Percentiles rank a stretch among this genome's conserved stretches.
These are phyloP conservation scores for Aspergillus hortae DNA, from an alignment of 2,329 filamentous ascomycete genomes.

Conservation along the genomic window DNA sequence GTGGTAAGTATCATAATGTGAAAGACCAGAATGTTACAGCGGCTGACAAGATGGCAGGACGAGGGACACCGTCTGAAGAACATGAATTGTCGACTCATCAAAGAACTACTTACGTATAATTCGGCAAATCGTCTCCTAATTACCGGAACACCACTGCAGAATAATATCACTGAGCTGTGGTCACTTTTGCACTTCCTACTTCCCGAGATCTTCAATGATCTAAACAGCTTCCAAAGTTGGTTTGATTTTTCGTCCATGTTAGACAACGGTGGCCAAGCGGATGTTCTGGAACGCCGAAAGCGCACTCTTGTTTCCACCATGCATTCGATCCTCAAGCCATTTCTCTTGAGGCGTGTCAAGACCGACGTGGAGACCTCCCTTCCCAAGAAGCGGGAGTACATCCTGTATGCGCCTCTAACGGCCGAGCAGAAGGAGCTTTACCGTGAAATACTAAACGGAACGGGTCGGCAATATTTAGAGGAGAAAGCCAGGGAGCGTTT, in stretches of 20 bases:
- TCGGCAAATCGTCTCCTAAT: slow-evolving; percentile 90
- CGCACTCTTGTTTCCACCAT: slow-evolving; percentile 80
- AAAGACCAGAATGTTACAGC: not conserved
- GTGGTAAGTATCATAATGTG: slow-evolving; percentile 54
- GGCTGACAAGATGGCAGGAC: slow-evolving; percentile 52
- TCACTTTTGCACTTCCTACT: slow-evolving; percentile 90
- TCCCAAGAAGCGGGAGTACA: slow-evolving; percentile 96
- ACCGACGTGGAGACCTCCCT: slow-evolving; percentile 86
- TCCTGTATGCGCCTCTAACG: slow-evolving; percentile 89
- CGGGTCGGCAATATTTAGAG: slow-evolving; percentile 51
- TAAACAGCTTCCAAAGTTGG: slow-evolving; percentile 91
- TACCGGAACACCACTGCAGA: slow-evolving; percentile 91
- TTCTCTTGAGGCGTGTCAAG: slow-evolving; percentile 84
- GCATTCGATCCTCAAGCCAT: slow-evolving; percentile 87
- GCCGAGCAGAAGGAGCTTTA: slow-evolving; percentile 89
- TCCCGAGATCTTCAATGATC: slow-evolving; percentile 87
- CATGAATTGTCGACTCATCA: slow-evolving; percentile 85
- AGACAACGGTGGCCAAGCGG: slow-evolving; percentile 73
- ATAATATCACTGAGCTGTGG: slow-evolving; percentile 94
- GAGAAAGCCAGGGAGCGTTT: slow-evolving; percentile 50
- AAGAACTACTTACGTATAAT: slow-evolving; percentile 80
- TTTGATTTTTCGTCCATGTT: slow-evolving; percentile 94
- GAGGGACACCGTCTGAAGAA: slow-evolving; percentile 98
- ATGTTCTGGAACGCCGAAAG: slow-evolving; percentile 74
- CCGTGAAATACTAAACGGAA: slow-evolving; percentile 77